Base-by-base conservation (phyloP, 129 eudicot genomes). In the Apium graveolens region DNA sequence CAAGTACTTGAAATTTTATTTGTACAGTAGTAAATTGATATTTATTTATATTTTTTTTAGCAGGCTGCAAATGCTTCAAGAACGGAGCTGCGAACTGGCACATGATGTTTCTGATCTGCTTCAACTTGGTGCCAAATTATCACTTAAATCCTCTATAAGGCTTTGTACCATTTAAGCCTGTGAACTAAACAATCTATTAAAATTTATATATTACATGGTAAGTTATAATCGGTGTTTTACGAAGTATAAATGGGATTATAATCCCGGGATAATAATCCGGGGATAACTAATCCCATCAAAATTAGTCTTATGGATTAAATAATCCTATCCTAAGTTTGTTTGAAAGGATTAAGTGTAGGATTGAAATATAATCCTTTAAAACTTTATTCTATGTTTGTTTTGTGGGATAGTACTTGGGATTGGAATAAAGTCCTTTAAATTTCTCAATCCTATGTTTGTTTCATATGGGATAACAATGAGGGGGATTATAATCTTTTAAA, bases 61-160 rank as follows among this genome's bases (percentile, higher is more conserved):
- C 76, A 73, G 76, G 53, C 46, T 45, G 76, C 76, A 41, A 42
- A 73, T 11, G 38, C 76, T 73, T n/a, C 26, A 73, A 73, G 11
- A 14, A n/a, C 21, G 35, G 68, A 60, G 76, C 53, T 37, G 43
- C 3, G n/a, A 39, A 71, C 18, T 39, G 12, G 7, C 26, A 7
- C 29, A 24, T 55, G 65, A 55, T 55, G 13, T 18, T 18, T 24
- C 31, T 71, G 75, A 71, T 39, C 18, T 71, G 75, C 32, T 39
- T 39, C 1, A 18, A 26, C 21, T 66, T 31, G 41, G 11, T 16
- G 24, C 11, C 34, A 7, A 55, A 24, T 55, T 27, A 21, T 55
- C 29, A 1, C 24, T 2, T 31, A 55, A 24, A 55, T 55, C 29
- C 29, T 24, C 29, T 7, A 21, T 0, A 55, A 8, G 65, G 29